Evolutionary conservation across 768 basidiomycete genomes (phyloP), one percentile per base, ranked within the genome.

Genomic region (Russula brevipes): DNA sequence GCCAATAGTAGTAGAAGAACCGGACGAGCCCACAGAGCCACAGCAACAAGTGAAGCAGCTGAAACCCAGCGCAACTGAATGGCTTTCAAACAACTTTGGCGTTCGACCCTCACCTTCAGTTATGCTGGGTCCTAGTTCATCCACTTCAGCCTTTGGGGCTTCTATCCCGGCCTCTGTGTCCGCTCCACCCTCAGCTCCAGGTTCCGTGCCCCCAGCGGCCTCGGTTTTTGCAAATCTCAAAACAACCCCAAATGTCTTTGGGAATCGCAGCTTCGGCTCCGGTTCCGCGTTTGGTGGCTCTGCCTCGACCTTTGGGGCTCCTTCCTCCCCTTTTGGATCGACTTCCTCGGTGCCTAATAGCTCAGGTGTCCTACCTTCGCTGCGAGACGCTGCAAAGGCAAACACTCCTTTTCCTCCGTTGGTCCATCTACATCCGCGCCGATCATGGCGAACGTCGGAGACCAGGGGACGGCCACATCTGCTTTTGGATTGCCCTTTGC

Each of bases 181-280:
- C 4, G 31, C 19, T 1, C 14, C 54, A 4, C 57, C 68, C 11
- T 36, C 66, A 30, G 52, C 66, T 17, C 36, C 64, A 4, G 39
- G 38, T 8, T 45, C 64, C 41, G 45, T 55, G 16, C 49, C 55
- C 3, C 54, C 62, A 19, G 55, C 61, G 12, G 49, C 55, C 33
- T 61, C 63, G 2, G 79, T 69, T 10, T 78, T 80, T 62, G 72
- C 76, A 45, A 71, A 70, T 55, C 58, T 79, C 7, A 68, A 71
- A 11, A 67, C 76, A 0, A 65, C 69, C 4, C 72, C 74, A 1
- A 80, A 75, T 41, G 71, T 68, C 5, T 79, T 79, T 59, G 73
- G 73, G 1, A 71, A 57, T 8, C 33, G 39, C 17, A 5, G 44
- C 16, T 69, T 67, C 42, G 42, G 73, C 52, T 57, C 58, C 12